Evolutionary conservation across 805 yeast genomes (phyloP), one percentile per base, ranked within the genome.

Genomic region (Pichia nanzhaoensis): DNA sequence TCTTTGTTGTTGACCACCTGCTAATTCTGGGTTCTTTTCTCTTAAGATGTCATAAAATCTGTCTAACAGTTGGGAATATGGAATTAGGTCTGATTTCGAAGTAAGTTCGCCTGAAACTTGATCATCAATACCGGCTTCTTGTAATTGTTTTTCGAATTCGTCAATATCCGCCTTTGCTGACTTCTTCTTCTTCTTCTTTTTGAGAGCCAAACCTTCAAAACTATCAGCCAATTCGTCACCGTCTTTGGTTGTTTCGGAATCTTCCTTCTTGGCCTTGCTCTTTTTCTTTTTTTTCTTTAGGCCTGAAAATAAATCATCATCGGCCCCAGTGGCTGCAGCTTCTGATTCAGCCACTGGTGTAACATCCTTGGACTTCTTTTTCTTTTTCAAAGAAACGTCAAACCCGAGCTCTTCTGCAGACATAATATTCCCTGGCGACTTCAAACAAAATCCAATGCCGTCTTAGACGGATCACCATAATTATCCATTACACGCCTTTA

Each of bases 1-100:
- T 69, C 91, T 90, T 35, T 95, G 91, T 27, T 86, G 75, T 68
- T 95, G 82, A 64, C 91, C 98, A 63, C 97, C 97, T 37, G 98
- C 99, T 60, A 93, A 78, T 67, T 93, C 99, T 51, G 99, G 99
- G 71, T 93, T 93, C 70, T 91, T 91, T 52, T 87, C 82, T 59
- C 86, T 88, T 61, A 93, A 75, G 50, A 91, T 82, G 44, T 70
- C 68, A 73, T 90, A 93, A 65, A 93, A 93, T 64, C 99, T 78
- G 44, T 83, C 75, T 59, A 93, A 75, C 52, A 93, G 77, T 39
- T 75, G 76, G 48, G 79, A 80, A 68, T 93, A 93, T 48, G 90
- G 78, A 52, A 58, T 52, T 31, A 84, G 71, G 41, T 83, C 91
- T 37, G 72, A 73, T 56, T 71, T 69, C 41, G 69, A 61, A 28